Evolutionary conservation across 768 basidiomycete genomes (phyloP).

Genomic region (Pleurotus salmoneostramineus): DNA sequence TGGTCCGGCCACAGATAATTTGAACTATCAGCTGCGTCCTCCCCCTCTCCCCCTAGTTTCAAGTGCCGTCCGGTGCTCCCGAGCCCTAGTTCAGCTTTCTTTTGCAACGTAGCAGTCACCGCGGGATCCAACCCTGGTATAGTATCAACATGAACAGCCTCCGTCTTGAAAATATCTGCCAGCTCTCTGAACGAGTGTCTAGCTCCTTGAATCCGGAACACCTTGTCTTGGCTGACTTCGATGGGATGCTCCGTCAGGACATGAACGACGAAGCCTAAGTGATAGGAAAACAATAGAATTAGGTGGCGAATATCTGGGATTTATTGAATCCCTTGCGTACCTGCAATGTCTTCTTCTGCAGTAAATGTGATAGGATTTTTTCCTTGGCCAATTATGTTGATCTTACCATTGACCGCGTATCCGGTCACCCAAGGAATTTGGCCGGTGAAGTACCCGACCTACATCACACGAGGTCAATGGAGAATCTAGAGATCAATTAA

Average conservation of each 20-base stretch:
- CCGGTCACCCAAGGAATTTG: slow-evolving; percentile 24
- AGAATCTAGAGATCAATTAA: background rate
- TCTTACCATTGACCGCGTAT: slow-evolving; percentile 19
- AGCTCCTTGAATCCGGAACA: slow-evolving; percentile 33
- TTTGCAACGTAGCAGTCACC: slow-evolving; percentile 1
- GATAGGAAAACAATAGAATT: background rate
- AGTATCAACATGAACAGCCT: slow-evolving; percentile 11
- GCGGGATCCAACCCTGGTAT: slow-evolving; percentile 7
- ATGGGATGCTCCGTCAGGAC: slow-evolving; percentile 26
- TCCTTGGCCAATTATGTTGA: slow-evolving; percentile 26
- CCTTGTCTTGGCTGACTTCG: slow-evolving; percentile 20
- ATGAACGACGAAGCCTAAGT: slow-evolving; percentile 30
- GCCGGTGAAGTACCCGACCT: slow-evolving; percentile 31
- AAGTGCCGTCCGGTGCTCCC: slow-evolving; percentile 16
- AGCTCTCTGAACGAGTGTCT: slow-evolving; percentile 20
- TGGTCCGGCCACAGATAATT: slow-evolving; percentile 18
- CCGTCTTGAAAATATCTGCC: slow-evolving; percentile 17
- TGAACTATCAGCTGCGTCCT: slow-evolving; percentile 13
- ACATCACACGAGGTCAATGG: too few species aligned
- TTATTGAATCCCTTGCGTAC: slow-evolving; percentile 10
- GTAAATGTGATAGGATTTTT: slow-evolving; percentile 24
- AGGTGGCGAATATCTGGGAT: background rate
- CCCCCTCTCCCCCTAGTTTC: slow-evolving; percentile 8
- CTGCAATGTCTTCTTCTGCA: slow-evolving; percentile 27
- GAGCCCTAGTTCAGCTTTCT: slow-evolving; percentile 8